Evolutionary conservation across 208 protist genomes (phyloP).

Genomic region (Blastocrithidia nonstop): DNA sequence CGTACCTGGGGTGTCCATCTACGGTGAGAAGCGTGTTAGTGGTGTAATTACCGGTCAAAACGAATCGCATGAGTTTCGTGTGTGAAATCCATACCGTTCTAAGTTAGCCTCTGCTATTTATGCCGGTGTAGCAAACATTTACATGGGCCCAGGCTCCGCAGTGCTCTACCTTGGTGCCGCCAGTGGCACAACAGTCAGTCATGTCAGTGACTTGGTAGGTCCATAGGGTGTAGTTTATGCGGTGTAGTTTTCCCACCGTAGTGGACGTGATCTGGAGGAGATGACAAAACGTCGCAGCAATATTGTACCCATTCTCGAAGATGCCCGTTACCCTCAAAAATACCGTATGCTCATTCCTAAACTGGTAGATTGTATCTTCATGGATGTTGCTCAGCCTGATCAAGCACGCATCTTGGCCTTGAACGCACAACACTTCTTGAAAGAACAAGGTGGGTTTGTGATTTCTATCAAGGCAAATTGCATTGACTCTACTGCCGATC

Average conservation of each 20-base stretch:
- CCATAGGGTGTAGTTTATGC: constrained; percentile 98
- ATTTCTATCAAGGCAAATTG: constrained; percentile 99
- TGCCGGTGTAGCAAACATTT: constrained; percentile 96
- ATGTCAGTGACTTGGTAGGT: constrained; percentile 99
- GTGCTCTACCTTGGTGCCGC: constrained; percentile 99
- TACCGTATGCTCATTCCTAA: constrained; percentile 98
- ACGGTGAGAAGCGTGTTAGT: constrained; percentile 98
- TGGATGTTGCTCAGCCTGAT: constrained; percentile 99
- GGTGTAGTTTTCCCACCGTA: constrained; percentile 99
- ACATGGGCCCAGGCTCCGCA: constrained; percentile 95
- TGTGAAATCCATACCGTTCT: constrained; percentile 99
- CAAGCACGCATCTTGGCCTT: constrained; percentile 98
- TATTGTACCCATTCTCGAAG: constrained; percentile 99
- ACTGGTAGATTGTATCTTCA: constrained; percentile 99
- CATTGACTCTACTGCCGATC: constrained; percentile 97
- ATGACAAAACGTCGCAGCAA: constrained; percentile 99
- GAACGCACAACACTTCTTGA: constrained; percentile 99
- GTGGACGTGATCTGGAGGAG: constrained; percentile 98
- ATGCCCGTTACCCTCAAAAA: constrained; percentile 98
- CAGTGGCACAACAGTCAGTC: constrained; percentile 99
- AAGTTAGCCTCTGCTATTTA: constrained; percentile 98
- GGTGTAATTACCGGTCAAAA: constrained; percentile 50
- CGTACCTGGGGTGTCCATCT: constrained; percentile 97
- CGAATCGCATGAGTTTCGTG: constrained; percentile 96
- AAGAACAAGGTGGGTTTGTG: constrained; percentile 97